These are phyloP conservation scores for Cutaneotrichosporon cutaneum DNA, from an alignment of 1,284 basidiomycete genomes.

Conservation along the genomic window DNA sequence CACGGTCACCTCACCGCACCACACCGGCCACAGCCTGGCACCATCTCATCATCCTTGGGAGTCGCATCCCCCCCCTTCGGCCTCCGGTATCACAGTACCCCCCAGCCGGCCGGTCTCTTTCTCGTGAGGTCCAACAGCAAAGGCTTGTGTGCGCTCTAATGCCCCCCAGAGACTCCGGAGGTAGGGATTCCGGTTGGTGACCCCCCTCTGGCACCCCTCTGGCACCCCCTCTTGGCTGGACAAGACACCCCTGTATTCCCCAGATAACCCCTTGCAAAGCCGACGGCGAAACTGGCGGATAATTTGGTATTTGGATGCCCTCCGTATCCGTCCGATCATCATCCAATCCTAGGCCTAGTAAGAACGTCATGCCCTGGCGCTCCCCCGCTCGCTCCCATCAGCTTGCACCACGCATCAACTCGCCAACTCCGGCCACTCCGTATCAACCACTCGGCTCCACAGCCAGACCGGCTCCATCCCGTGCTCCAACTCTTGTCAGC, in stretches of 20 bases:
- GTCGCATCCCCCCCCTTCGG: not conserved
- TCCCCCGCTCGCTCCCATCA: no score
- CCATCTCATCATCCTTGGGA: not conserved
- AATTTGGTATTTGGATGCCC: constrained; percentile 5
- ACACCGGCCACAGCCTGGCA: not conserved
- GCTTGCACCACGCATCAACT: no score
- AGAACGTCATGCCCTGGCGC: no score
- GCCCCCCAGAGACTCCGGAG: not conserved
- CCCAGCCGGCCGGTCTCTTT: not conserved
- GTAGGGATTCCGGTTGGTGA: not conserved
- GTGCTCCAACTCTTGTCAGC: not conserved
- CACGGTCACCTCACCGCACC: not conserved
- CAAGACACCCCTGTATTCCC: not conserved
- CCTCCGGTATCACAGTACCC: not conserved
- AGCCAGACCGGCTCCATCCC: not conserved
- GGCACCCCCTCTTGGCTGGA: not conserved
- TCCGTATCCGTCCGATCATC: constrained; percentile 11
- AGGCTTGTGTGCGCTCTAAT: not conserved
- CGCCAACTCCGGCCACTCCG: no score
- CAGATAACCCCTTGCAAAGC: constrained; percentile 8
- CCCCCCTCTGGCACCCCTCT: no score
- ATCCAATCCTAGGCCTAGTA: constrained; percentile 9
- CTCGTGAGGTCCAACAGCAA: not conserved
- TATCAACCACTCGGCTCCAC: no score
- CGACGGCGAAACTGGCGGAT: constrained; percentile 10